Evolutionary conservation across 352 stramenopile species (phyloP).

Genomic region (Phytophthora citrophthora): DNA sequence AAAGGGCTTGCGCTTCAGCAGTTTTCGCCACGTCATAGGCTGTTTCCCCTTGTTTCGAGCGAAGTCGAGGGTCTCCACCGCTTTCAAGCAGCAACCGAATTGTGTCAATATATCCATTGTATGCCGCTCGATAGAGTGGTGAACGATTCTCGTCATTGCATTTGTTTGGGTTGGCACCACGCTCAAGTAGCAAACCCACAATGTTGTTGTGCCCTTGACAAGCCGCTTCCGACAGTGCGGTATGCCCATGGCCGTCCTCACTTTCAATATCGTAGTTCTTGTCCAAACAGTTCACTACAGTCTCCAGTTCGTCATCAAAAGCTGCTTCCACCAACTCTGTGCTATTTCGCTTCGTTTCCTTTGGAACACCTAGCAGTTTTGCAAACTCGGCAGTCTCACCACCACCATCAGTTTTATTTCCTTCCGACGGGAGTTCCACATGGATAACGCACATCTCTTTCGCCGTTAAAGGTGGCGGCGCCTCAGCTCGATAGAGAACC

Average conservation of each 20-base stretch:
- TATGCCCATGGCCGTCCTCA: slow-evolving; percentile 86
- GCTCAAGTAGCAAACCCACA: slow-evolving; percentile 71
- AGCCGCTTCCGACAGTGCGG: slow-evolving; percentile 84
- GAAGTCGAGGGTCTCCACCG: slow-evolving; percentile 76
- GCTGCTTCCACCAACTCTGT: slow-evolving; percentile 86
- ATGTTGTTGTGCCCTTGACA: slow-evolving; percentile 84
- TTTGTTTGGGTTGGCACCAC: slow-evolving; percentile 86
- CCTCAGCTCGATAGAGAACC: slow-evolving; percentile 59
- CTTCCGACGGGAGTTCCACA: slow-evolving; percentile 36
- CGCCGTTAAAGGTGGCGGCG: slow-evolving; percentile 55
- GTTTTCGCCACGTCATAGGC: slow-evolving; percentile 90
- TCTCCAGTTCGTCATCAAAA: slow-evolving; percentile 88
- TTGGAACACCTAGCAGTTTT: slow-evolving; percentile 55
- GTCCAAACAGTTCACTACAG: slow-evolving; percentile 70
- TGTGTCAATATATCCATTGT: slow-evolving; percentile 85
- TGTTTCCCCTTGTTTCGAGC: slow-evolving; percentile 76
- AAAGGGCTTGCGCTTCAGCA: slow-evolving; percentile 55
- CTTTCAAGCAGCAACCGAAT: slow-evolving; percentile 71
- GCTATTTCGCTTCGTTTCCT: slow-evolving; percentile 78
- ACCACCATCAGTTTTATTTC: slow-evolving; percentile 4
- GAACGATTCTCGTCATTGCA: slow-evolving; percentile 86
- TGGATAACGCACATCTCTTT: slow-evolving; percentile 74
- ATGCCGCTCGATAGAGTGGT: slow-evolving; percentile 83
- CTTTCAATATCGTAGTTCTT: slow-evolving; percentile 91
- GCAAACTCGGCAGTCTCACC: slow-evolving; percentile 36